Percentiles rank a stretch among this genome's conserved stretches.
Conservation (phyloP, 208 protist genomes). For the Acanthamoeba lenticulata region DNA sequence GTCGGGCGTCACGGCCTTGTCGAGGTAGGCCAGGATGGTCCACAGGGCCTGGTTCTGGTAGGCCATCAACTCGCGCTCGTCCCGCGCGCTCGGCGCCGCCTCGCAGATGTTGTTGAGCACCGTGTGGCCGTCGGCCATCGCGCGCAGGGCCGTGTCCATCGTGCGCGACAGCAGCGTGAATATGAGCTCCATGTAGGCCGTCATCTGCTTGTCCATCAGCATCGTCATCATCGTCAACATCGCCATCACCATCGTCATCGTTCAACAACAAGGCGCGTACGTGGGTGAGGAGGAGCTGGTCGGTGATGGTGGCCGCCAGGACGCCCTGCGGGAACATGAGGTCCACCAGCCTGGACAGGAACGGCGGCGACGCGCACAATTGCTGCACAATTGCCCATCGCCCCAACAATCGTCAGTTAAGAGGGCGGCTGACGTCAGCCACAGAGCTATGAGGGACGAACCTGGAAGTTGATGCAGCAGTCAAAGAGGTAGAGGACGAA, state of each 20-base stretch:
- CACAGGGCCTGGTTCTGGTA: slow-evolving; percentile 53
- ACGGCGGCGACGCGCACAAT: slow-evolving; percentile 2
- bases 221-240: too few species aligned
- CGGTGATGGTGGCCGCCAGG: slow-evolving; percentile 13
- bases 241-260: too few species aligned
- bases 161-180: slow-evolving; percentile 28
- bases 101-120: slow-evolving; percentile 53
- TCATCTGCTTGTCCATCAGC: too few species aligned
- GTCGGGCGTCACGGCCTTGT: background rate
- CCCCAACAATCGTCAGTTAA: background rate
- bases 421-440: background rate
- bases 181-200: slow-evolving; percentile 40
- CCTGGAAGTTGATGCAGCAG: slow-evolving; percentile 35
- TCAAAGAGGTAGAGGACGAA: slow-evolving; percentile 56
- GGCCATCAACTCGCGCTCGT: slow-evolving; percentile 18
- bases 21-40: slow-evolving; percentile 45
- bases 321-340: slow-evolving; percentile 48
- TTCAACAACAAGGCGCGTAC: too few species aligned
- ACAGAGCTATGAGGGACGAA: background rate
- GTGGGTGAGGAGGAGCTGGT: slow-evolving; percentile 8
- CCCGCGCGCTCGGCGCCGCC: background rate
- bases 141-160: slow-evolving; percentile 15
- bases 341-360: slow-evolving; percentile 35
- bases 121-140: background rate
- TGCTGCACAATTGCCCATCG: slow-evolving; percentile 20